Conservation (phyloP, 192 early-diverging fungal genomes). For the Dimargaris cristalligena region DNA sequence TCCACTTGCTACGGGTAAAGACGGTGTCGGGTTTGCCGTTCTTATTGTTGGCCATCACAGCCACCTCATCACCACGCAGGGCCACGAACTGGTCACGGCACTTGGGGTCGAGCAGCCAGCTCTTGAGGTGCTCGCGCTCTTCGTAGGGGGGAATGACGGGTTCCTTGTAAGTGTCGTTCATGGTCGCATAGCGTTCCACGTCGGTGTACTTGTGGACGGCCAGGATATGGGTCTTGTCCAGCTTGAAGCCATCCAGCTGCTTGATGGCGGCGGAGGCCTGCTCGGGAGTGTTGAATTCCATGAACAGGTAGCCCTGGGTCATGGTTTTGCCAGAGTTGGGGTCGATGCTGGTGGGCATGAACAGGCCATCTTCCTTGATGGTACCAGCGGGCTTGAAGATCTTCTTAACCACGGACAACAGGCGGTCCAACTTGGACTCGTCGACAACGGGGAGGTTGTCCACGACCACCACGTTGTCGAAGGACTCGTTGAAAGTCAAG, state of each 20-base stretch:
- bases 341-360: slow-evolving; percentile 70
- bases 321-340: slow-evolving; percentile 39
- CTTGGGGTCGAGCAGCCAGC: slow-evolving; percentile 71
- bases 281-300: slow-evolving; percentile 80
- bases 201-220: slow-evolving; percentile 82
- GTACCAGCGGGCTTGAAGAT: slow-evolving; percentile 60
- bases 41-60: slow-evolving; percentile 84
- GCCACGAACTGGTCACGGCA: slow-evolving; percentile 86
- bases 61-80: slow-evolving; percentile 67
- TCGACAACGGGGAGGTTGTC: slow-evolving; percentile 86
- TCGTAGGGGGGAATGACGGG: slow-evolving; percentile 36
- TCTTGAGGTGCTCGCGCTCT: slow-evolving; percentile 68
- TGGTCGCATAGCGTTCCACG: slow-evolving; percentile 61
- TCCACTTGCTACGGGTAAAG: slow-evolving; percentile 57
- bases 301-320: slow-evolving; percentile 85
- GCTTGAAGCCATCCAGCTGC: slow-evolving; percentile 50
- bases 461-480: slow-evolving; percentile 74
- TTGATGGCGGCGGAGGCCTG: slow-evolving; percentile 65
- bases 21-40: slow-evolving; percentile 57
- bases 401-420: slow-evolving; percentile 53
- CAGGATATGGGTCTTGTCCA: slow-evolving; percentile 70
- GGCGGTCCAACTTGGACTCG: slow-evolving; percentile 66
- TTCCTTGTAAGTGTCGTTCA: slow-evolving; percentile 58
- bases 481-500: slow-evolving; percentile 55
- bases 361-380: slow-evolving; percentile 66